Conservation (phyloP, 202 grass and related monocot species). For the Miscanthus sacchariflorus region DNA sequence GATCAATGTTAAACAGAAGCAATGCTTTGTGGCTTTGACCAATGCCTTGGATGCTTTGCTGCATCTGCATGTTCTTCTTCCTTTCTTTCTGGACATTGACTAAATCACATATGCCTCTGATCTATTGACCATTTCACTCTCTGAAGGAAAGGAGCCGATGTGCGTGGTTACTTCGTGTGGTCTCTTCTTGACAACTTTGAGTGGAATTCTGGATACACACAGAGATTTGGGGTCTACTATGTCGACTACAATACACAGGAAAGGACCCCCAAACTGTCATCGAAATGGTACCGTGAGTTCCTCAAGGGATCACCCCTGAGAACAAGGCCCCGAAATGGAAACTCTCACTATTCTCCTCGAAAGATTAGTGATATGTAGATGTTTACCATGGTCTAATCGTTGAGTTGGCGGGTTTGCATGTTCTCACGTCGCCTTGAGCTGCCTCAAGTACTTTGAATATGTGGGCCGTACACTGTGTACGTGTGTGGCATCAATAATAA, state of each 20-base stretch:
- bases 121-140: neutral
- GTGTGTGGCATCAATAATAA: neutral
- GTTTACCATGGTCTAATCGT: neutral
- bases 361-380: too few species aligned
- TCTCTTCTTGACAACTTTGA: slow-evolving; percentile 67
- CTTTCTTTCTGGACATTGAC: neutral
- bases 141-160: slow-evolving; percentile 57
- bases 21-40: neutral
- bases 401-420: too few species aligned
- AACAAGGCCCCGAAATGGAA: neutral
- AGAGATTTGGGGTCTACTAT: slow-evolving; percentile 62
- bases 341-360: neutral
- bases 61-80: neutral
- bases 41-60: neutral
- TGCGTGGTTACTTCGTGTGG: slow-evolving; percentile 70
- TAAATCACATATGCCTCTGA: neutral
- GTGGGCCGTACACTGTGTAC: neutral
- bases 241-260: slow-evolving; percentile 54
- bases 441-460: neutral
- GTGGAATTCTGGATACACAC: slow-evolving; percentile 45
- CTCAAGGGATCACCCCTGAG: slow-evolving; percentile 30
- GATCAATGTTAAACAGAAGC: neutral
- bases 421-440: neutral
- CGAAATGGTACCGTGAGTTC: slow-evolving; percentile 56
- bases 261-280: slow-evolving; percentile 55